These are phyloP conservation scores for Auricularia heimuer DNA, from an alignment of 768 basidiomycete species.

Conservation along the genomic window DNA sequence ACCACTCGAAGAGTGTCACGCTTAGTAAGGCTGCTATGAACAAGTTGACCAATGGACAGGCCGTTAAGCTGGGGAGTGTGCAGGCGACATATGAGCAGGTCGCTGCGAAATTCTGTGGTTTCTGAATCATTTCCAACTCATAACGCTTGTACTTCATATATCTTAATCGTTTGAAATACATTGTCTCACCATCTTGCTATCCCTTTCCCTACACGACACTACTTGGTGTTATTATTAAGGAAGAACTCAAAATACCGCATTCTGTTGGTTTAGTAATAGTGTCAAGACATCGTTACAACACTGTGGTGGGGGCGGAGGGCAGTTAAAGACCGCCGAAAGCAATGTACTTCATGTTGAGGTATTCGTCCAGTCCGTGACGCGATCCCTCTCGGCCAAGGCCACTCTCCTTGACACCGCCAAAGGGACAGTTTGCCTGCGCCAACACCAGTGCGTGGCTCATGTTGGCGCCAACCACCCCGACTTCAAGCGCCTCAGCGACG, in stretches of 20 bases:
- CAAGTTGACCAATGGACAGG: slow-evolving; percentile 11
- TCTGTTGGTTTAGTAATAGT: too few relatives aligned
- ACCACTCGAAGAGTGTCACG: slow-evolving; percentile 2
- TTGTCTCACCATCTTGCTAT: too few relatives aligned
- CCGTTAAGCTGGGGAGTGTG: slow-evolving; percentile 11
- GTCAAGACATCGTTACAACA: too few relatives aligned
- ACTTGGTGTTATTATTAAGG: too few relatives aligned
- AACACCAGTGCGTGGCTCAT: slow-evolving; percentile 33
- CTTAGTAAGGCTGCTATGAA: slow-evolving; percentile 11
- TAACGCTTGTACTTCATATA: too few relatives aligned
- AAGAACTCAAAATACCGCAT: too few relatives aligned
- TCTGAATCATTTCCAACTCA: not conserved
- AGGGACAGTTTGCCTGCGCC: slow-evolving; percentile 33
- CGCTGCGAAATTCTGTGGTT: not conserved
- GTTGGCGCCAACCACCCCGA: slow-evolving; percentile 86
- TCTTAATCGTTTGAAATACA: too few relatives aligned
- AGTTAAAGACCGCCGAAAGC: slow-evolving; percentile 59
- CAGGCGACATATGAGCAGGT: slow-evolving; percentile 8
- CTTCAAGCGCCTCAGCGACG: slow-evolving; percentile 88
- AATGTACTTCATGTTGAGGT: slow-evolving; percentile 72
- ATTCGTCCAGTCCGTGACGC: slow-evolving; percentile 80
- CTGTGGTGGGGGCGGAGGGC: too few relatives aligned
- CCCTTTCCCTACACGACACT: too few relatives aligned
- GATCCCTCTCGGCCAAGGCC: slow-evolving; percentile 81
- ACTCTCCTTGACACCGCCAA: slow-evolving; percentile 88